Base-by-base conservation (phyloP, 805 yeast species). In the Nakazawaea anatomiae region DNA sequence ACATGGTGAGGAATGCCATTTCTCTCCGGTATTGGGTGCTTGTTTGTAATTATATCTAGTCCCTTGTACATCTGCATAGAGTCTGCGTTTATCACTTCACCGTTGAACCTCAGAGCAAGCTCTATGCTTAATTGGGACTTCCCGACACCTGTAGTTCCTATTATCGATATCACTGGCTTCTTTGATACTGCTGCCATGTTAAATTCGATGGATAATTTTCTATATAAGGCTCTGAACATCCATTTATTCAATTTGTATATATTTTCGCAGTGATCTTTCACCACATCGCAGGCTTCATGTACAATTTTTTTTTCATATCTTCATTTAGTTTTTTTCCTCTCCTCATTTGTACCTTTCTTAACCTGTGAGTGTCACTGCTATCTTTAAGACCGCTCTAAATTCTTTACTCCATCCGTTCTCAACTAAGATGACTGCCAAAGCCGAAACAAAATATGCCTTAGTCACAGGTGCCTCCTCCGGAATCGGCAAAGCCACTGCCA, bases 91-190 rank as follows among this genome's bases (percentile, higher is more conserved):
- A 94, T 87, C 55, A 94, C 75, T 62, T 94, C 98, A 25, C 98
- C 98, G 61, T 83, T 77, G 48, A 86, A 76, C 30, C 75, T 75
- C 57, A 79, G 74, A 9, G 97, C 97, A 25, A 94, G 64, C 54
- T 89, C 92, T 2, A 89, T 80, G 44, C 89, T 79, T 53, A 87
- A 77, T 75, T 88, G 89, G 0, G 97, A 91, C 62, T 92, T 92
- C 0, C 99, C 99, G 10, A 90, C 97, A 0, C 98, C 99, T 0
- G 99, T 92, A 36, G 96, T 91, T 0, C 99, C 99, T 3, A 69
- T 59, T 14, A 69, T 62, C 5, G 70, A 63, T 7, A 69, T 61
- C 5, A 69, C 50, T 11, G 41, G 46, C 35, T 42, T 47, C 46
- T 28, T 31, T 8, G 31, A 5, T 35, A 14, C 25, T 18, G 25